Evolutionary conservation across 805 yeast genomes (phyloP).

Genomic region (Komagataella mondaviorum): DNA sequence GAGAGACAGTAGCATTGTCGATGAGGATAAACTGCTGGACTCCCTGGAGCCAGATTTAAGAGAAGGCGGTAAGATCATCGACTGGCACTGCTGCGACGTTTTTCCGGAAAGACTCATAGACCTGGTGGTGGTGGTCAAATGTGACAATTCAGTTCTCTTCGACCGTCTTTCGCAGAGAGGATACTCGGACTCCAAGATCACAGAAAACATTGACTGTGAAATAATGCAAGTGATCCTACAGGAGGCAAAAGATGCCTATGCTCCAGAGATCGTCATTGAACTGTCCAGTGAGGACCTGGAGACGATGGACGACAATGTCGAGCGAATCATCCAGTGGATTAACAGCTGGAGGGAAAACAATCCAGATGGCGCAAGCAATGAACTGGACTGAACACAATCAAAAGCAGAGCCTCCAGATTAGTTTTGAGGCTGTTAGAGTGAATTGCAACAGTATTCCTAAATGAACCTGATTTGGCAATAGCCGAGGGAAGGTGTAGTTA

Average conservation of each 20-base stretch:
- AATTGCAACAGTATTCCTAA: background rate
- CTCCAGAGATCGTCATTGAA: slow-evolving; percentile 70
- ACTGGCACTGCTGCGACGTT: slow-evolving; percentile 96
- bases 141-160: slow-evolving; percentile 57
- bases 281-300: slow-evolving; percentile 60
- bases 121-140: slow-evolving; percentile 76
- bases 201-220: slow-evolving; percentile 91
- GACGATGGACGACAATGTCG: slow-evolving; percentile 73
- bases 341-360: slow-evolving; percentile 60
- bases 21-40: slow-evolving; percentile 82
- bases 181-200: slow-evolving; percentile 69
- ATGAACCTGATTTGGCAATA: background rate
- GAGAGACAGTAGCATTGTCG: slow-evolving; percentile 79
- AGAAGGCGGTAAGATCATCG: slow-evolving; percentile 80
- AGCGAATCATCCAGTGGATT: slow-evolving; percentile 63
- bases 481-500: background rate
- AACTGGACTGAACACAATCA: slow-evolving; percentile 11
- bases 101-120: slow-evolving; percentile 91
- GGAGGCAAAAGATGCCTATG: slow-evolving; percentile 80
- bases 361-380: slow-evolving; percentile 47
- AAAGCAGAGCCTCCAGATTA: background rate
- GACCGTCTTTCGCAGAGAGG: slow-evolving; percentile 69
- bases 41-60: slow-evolving; percentile 64
- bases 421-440: background rate
- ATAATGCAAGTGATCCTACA: slow-evolving; percentile 85